phyloP scores from a whole-genome alignment of 2,329 filamentous ascomycete genomes.

The Pseudogymnoascus pannorum region DNA sequence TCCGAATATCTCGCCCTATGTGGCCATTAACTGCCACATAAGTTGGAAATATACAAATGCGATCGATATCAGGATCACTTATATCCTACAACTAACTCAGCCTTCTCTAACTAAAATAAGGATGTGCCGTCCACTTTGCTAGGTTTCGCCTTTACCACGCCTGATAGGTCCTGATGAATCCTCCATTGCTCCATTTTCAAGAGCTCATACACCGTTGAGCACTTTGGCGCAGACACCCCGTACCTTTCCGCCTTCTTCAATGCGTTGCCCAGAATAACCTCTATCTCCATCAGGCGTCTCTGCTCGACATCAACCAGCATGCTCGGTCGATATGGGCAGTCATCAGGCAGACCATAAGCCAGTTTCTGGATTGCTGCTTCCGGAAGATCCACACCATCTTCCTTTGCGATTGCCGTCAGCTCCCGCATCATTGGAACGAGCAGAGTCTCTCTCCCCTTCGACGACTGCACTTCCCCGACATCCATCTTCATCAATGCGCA shows the following conservation, averaged over 20 bases:
- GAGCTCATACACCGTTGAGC: conserved; percentile 48
- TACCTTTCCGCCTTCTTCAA: conserved; percentile 43
- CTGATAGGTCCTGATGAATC: conserved; percentile 13
- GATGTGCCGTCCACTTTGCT: background rate
- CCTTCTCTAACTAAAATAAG: background rate
- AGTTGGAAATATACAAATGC: background rate
- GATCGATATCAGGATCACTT: background rate
- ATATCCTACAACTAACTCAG: background rate
- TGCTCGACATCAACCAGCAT: conserved; percentile 49
- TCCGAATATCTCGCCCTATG: background rate
- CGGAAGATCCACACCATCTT: conserved; percentile 18
- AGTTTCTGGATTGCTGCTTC: conserved; percentile 16
- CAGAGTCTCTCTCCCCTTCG: conserved; percentile 23
- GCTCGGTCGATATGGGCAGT: conserved; percentile 25
- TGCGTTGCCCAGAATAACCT: conserved; percentile 50
- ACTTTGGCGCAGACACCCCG: conserved; percentile 44
- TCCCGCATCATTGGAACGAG: conserved; percentile 25
- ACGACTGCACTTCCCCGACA: conserved; percentile 16
- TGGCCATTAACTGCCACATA: background rate
- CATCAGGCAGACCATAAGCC: conserved; percentile 1
- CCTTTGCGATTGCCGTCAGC: conserved; percentile 19
- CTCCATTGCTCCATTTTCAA: conserved; percentile 44
- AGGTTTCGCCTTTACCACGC: background rate
- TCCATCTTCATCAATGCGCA: conserved; percentile 19
- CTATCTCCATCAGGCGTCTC: conserved; percentile 46